Evolutionary conservation across 208 protist genomes (phyloP).

Genomic region (Trypanosoma brucei): DNA sequence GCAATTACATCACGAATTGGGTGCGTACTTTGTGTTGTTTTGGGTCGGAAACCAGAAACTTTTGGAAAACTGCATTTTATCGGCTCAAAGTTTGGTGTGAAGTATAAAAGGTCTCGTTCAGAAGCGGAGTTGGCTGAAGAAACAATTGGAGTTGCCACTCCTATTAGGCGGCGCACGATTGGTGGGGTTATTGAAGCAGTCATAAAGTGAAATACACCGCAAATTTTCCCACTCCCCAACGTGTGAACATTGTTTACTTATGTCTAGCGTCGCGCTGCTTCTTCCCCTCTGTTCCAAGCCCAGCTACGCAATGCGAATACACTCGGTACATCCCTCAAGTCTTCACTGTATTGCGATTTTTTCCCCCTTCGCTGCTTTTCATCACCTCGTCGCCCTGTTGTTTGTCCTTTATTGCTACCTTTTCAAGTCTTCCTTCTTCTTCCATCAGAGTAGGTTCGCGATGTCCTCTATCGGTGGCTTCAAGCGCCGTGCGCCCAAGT

Average conservation of each 20-base stretch:
- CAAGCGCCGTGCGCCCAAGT: slow-evolving; percentile 68
- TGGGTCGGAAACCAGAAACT: neutral
- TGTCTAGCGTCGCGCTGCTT: no score
- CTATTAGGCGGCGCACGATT: slow-evolving; percentile 8
- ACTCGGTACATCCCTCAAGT: no score
- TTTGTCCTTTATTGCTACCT: no score
- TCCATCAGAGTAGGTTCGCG: slow-evolving; percentile 11
- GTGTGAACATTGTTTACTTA: no score
- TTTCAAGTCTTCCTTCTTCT: no score
- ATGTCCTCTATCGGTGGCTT: slow-evolving; percentile 54
- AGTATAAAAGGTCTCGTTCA: neutral
- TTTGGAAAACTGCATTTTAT: neutral
- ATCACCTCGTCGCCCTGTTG: no score
- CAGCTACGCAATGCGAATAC: no score
- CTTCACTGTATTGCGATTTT: no score
- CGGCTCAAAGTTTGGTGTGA: slow-evolving; percentile 7
- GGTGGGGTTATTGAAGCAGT: slow-evolving; percentile 5
- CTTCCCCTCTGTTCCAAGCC: no score
- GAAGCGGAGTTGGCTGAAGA: slow-evolving; percentile 4
- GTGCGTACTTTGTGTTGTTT: slow-evolving; percentile 28
- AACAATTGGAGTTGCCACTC: neutral
- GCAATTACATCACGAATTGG: slow-evolving; percentile 34
- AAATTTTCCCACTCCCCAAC: no score
- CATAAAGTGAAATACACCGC: no score
- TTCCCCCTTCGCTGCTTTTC: no score